Evolutionary conservation across 345 rosid genomes (phyloP), one percentile per base, ranked within the genome.

Genomic region (Bretschneidera sinensis): DNA sequence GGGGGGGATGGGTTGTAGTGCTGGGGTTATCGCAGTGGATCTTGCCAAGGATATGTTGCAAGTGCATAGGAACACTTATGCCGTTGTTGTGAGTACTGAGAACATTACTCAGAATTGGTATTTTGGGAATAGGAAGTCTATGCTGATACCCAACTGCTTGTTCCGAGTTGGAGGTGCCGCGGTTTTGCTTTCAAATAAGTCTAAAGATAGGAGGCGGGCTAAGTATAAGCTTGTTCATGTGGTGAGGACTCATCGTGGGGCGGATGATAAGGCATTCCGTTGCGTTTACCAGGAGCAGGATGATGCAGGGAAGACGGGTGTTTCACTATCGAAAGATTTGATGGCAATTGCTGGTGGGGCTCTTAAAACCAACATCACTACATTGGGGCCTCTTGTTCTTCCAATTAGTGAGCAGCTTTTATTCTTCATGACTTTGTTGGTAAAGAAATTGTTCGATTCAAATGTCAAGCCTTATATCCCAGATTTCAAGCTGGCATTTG

Each of bases 1-100:
- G 22, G 90, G 94, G 21, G 94, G 90, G n/a, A 86, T 86, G 94
- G 94, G 94, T 16, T 86, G 94, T 65, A 86, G 90, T 72, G 94
- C 94, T 52, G 86, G 94, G 31, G 78, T 86, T 17, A 82, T 86
- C 9, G 81, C 88, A 0, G 59, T 86, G 39, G 90, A 82, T 71
- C 73, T 86, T 4, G 90, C 94, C 5, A 84, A 79, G 47, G 86
- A 82, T 69, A 52, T 86, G 78, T 66, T 86, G 73, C 90, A 82
- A 65, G 74, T 82, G 31, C 83, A 86, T 70, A 70, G 87, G 74
- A 82, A 78, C 67, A 78, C 94, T 1, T 80, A 75, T 66, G 94
- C 90, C 5, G 85, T 84, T 39, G 94, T 86, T 60, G 83, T 84
- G 21, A 86, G 94, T 48, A 86, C 94, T 0, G 94, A 86, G 70